These are phyloP conservation scores for Trypanosoma theileri DNA, from an alignment of 208 protist genomes.

Conservation along the genomic window DNA sequence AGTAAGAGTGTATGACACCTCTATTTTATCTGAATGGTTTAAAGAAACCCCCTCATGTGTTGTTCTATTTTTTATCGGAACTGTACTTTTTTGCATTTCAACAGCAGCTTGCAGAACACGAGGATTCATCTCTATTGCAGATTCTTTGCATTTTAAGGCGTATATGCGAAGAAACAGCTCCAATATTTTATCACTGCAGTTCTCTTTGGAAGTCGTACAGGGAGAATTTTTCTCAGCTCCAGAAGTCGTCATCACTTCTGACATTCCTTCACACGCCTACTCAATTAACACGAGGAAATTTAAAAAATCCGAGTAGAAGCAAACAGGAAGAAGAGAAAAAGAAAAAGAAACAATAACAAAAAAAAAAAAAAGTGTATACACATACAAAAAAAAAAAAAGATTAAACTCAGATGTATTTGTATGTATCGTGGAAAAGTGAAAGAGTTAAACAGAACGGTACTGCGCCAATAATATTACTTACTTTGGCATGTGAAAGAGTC, in stretches of 20 bases:
- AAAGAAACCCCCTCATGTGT: neutral
- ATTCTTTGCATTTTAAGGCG: conserved; percentile 17
- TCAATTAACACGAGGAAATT: neutral
- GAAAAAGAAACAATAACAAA: neutral
- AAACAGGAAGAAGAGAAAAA: neutral
- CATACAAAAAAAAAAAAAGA: too few relatives aligned
- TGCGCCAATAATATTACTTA: too few relatives aligned
- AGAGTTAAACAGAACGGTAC: too few relatives aligned
- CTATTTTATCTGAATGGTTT: neutral
- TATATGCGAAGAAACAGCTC: conserved; percentile 22
- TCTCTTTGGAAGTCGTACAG: neutral
- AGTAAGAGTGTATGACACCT: conserved; percentile 10
- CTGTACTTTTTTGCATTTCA: conserved; percentile 8
- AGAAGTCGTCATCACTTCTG: neutral
- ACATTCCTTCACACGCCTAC: too few relatives aligned
- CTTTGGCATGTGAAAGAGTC: too few relatives aligned
- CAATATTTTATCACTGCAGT: neutral
- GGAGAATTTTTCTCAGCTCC: neutral
- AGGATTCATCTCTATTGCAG: conserved; percentile 22
- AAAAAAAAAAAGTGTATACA: neutral
- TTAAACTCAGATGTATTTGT: too few relatives aligned
- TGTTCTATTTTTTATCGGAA: too few relatives aligned
- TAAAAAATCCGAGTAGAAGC: neutral
- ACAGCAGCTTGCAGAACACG: conserved; percentile 20
- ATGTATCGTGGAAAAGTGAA: too few relatives aligned